phyloP scores from a whole-genome alignment of 805 yeast species.

The Kodamaea leandrae region DNA sequence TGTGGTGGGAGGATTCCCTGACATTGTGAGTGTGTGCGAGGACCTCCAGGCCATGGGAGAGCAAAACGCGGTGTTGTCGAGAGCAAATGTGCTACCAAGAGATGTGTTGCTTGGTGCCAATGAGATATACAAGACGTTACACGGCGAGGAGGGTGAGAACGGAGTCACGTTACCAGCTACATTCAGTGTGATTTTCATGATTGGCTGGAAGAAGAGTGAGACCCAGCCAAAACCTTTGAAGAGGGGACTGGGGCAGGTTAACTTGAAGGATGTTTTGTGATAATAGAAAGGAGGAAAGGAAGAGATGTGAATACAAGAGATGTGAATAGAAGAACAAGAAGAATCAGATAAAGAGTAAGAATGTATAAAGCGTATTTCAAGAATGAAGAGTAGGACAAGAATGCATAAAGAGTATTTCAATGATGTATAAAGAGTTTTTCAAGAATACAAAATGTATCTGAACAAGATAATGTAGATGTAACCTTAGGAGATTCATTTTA shows the following conservation, averaged over 20 bases:
- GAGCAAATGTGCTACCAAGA: conserved; percentile 39
- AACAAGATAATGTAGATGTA: too few species aligned
- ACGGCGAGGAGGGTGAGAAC: conserved; percentile 58
- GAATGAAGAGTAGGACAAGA: too few species aligned
- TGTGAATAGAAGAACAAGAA: too few species aligned
- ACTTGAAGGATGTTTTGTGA: conserved; percentile 54
- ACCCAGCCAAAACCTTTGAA: conserved; percentile 69
- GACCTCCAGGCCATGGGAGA: conserved; percentile 86
- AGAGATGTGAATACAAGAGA: too few species aligned
- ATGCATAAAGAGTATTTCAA: too few species aligned
- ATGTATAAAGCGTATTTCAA: too few species aligned
- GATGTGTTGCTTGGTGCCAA: conserved; percentile 74
- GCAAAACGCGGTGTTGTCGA: conserved; percentile 63
- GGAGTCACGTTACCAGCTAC: conserved; percentile 68
- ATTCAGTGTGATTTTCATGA: conserved; percentile 73
- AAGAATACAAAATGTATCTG: too few species aligned
- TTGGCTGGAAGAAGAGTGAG: conserved; percentile 82
- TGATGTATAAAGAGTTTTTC: too few species aligned
- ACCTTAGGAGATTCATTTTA: too few species aligned
- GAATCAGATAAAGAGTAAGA: too few species aligned
- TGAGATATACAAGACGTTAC: conserved; percentile 67
- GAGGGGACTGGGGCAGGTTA: conserved; percentile 70
- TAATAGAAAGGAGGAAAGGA: neutral
- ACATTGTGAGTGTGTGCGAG: conserved; percentile 59
- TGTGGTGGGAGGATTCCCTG: conserved; percentile 72